These are phyloP conservation scores for Kluyveromyces marxianus DNA, from an alignment of 1,139 yeast species.

Conservation along the genomic window DNA sequence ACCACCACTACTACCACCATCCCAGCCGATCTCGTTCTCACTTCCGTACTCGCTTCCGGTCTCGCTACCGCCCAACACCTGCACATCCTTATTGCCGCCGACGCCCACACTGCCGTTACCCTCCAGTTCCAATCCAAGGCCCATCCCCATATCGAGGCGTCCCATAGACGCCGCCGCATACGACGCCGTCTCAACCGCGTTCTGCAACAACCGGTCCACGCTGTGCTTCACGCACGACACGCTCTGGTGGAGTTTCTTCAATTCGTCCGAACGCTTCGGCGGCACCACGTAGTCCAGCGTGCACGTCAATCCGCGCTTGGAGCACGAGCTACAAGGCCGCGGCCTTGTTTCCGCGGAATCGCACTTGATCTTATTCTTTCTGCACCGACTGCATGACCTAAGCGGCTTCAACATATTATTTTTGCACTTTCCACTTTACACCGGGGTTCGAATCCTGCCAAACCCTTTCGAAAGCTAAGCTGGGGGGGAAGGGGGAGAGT, in stretches of 20 bases:
- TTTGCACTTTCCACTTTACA: background rate
- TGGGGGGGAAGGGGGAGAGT: no score
- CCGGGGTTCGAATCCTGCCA: no score
- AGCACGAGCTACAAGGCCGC: conserved; percentile 50
- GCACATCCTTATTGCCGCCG: background rate
- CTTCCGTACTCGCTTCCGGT: no score
- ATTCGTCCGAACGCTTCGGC: conserved; percentile 23
- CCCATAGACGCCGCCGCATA: background rate
- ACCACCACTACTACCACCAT: background rate
- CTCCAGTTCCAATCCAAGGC: no score
- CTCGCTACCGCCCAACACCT: background rate
- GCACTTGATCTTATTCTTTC: conserved; percentile 60
- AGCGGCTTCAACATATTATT: conserved; percentile 31
- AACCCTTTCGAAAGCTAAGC: no score
- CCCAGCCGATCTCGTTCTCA: conserved; percentile 2
- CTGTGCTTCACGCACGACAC: conserved; percentile 11
- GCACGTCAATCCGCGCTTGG: conserved; percentile 44
- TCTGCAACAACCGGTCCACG: conserved; percentile 6
- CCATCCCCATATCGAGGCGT: background rate
- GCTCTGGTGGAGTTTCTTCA: conserved; percentile 13
- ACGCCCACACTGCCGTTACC: no score
- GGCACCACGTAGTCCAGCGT: conserved; percentile 43
- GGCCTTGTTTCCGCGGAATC: conserved; percentile 49
- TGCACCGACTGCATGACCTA: conserved; percentile 55
- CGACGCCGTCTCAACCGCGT: background rate